A percentile compares a stretch with the other conserved stretches of the same genome.
phyloP scores from a whole-genome alignment of 306 rosid species.

The Echinosophora koreensis region DNA sequence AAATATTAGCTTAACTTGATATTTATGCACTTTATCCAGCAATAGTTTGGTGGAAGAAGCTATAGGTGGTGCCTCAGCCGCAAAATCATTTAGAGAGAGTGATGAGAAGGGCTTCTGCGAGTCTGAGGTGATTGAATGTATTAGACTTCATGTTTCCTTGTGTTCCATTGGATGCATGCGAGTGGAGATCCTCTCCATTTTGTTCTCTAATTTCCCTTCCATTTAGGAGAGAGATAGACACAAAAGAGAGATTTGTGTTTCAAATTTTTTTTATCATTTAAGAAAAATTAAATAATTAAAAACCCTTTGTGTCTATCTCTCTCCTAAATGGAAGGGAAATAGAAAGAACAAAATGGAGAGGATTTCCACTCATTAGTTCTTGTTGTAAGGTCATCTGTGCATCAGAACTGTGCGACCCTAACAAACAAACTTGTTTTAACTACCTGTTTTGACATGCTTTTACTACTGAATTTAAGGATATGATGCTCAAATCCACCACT shows the following conservation, averaged over 20 bases:
- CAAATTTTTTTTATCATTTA: too few species aligned
- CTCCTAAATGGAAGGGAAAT: too few species aligned
- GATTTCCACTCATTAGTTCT: neutral
- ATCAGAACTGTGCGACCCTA: constrained; percentile 13
- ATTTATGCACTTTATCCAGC: constrained; percentile 56
- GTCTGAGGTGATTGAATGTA: constrained; percentile 70
- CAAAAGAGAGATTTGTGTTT: too few species aligned
- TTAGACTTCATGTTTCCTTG: constrained; percentile 33
- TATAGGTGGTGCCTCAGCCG: constrained; percentile 68
- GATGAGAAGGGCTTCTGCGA: constrained; percentile 69
- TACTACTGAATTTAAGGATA: constrained; percentile 25
- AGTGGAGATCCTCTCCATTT: too few species aligned
- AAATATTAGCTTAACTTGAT: constrained; percentile 38
- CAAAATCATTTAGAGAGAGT: constrained; percentile 62
- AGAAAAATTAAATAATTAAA: too few species aligned
- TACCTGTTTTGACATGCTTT: neutral
- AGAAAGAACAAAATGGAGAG: too few species aligned
- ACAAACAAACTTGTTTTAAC: constrained; percentile 19
- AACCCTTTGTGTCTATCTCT: too few species aligned
- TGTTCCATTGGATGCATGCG: constrained; percentile 30
- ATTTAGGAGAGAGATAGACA: too few species aligned
- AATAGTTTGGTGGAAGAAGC: constrained; percentile 90
- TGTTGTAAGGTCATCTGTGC: constrained; percentile 10
- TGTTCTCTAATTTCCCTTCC: too few species aligned
- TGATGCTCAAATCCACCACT: constrained; percentile 34